Base-by-base conservation (phyloP, 352 stramenopile genomes). In the Nothophytophthora sp. region DNA sequence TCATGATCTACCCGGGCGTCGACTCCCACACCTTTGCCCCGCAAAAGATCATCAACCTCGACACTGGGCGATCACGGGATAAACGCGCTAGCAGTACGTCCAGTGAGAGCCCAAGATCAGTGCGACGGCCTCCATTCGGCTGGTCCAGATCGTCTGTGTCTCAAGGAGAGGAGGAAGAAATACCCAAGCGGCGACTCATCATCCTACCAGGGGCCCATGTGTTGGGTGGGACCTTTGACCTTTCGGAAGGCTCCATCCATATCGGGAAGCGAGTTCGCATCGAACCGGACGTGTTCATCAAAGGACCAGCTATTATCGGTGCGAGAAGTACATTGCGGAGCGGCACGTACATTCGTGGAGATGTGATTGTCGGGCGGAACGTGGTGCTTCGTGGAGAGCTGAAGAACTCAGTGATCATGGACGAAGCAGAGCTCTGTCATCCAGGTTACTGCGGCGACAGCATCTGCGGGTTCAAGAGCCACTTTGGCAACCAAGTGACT, bases 401-500 rank as follows among this genome's bases (percentile, higher is more conserved):
- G 28, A 92, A 90, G 55, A 87, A 92, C 36, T 67, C 67, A 4
- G 48, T 93, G 29, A 71, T 91, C 46, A 51, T 93, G 53, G 82
- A 93, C 50, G 39, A 82, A 16, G 78, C 82, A 0, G 80, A 91
- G 75, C 55, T 93, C 3, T 81, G 78, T 27, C 82, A 91, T 34
- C 78, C 80, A 2, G 75, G 80, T 0, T 91, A 93, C 55, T 89
- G 74, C 36, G 80, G 80, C 13, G 82, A 91, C 60, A 88, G 74
- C 43, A 60, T 91, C 27, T 86, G 71, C 19, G 82, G 82, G 3
- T 82, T 77, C 50, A 87, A 84, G 55, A 88, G 77, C 65, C 80
- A 92, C 47, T 90, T 92, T 36, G 82, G 79, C 39, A 92, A 92
- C 66, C 82, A 92, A 52, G 82, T 88, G 22, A 90, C 82, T 24